phyloP scores from a whole-genome alignment of 2,329 filamentous ascomycete genomes.

The Calonectria hongkongensis region DNA sequence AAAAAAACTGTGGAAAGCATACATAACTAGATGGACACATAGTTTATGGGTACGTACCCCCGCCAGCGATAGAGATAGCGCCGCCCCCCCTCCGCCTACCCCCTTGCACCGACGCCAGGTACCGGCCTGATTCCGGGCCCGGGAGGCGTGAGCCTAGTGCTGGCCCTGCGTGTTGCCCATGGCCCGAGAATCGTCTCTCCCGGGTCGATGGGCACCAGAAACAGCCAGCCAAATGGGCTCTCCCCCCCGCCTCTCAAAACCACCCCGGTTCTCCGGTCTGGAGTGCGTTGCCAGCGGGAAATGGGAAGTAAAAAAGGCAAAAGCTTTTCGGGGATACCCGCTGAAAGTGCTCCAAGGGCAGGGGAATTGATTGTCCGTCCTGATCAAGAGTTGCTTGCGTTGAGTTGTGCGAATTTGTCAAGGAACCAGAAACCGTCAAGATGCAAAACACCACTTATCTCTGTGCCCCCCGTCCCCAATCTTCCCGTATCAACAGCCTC shows the following conservation, averaged over 20 bases:
- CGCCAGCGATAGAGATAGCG: slow-evolving; percentile 50
- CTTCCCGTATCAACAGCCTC: slow-evolving; percentile 25
- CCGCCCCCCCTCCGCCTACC: slow-evolving; percentile 27
- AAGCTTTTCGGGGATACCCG: slow-evolving; percentile 35
- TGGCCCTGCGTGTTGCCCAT: background rate
- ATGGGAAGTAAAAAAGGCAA: background rate
- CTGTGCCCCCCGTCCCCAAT: slow-evolving; percentile 15
- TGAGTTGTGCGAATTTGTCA: slow-evolving; percentile 6
- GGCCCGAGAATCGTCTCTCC: slow-evolving; percentile 9
- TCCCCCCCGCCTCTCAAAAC: background rate
- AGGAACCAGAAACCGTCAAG: background rate
- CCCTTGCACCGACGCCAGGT: slow-evolving; percentile 43
- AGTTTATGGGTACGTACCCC: slow-evolving; percentile 55
- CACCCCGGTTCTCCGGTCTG: background rate
- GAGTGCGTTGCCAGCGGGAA: slow-evolving; percentile 11
- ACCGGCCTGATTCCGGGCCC: slow-evolving; percentile 37
- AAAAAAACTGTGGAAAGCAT: slow-evolving; percentile 36
- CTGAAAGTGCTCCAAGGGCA: background rate
- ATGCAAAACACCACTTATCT: slow-evolving; percentile 2
- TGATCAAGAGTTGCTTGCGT: background rate
- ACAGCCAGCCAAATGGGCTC: background rate
- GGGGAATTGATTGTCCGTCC: background rate
- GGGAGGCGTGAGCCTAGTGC: slow-evolving; percentile 13
- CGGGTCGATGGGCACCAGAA: slow-evolving; percentile 14
- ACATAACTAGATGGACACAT: slow-evolving; percentile 55